Conservation (phyloP, 1,284 basidiomycete genomes). For the Rhodotorula sp. region DNA sequence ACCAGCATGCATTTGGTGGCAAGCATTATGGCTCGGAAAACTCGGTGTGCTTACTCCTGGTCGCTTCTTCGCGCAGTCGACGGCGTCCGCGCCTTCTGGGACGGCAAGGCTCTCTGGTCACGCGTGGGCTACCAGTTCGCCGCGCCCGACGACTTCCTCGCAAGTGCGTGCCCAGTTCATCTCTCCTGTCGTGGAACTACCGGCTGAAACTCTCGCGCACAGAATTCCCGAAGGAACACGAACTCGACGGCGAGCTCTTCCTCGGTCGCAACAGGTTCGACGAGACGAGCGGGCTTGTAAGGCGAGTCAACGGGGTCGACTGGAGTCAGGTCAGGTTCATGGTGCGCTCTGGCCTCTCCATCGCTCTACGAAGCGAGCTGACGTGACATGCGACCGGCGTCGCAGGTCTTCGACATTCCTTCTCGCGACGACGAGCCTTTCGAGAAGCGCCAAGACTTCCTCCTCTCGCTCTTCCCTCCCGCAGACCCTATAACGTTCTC, state of each 20-base stretch:
- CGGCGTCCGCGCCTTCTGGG: conserved; percentile 58
- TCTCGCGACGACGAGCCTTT: conserved; percentile 56
- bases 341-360: conserved; percentile 46
- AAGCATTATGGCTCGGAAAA: neutral
- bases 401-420: conserved; percentile 65
- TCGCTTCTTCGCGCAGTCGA: conserved; percentile 41
- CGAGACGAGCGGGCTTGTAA: conserved; percentile 61
- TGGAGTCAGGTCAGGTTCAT: conserved; percentile 64
- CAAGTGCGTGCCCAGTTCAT: conserved; percentile 53
- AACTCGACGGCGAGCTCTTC: conserved; percentile 57
- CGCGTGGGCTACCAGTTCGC: conserved; percentile 61
- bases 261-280: conserved; percentile 61
- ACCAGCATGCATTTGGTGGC: neutral
- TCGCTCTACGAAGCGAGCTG: neutral
- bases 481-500: neutral
- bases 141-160: conserved; percentile 61
- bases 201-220: conserved; percentile 4
- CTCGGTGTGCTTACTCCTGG: neutral
- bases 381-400: neutral
- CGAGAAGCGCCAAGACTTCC: conserved; percentile 57
- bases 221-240: conserved; percentile 61
- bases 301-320: conserved; percentile 47
- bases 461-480: conserved; percentile 52
- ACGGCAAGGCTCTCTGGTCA: conserved; percentile 60
- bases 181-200: neutral